phyloP scores from a whole-genome alignment of 2,329 filamentous ascomycete genomes.

The Orbilia oligospora region DNA sequence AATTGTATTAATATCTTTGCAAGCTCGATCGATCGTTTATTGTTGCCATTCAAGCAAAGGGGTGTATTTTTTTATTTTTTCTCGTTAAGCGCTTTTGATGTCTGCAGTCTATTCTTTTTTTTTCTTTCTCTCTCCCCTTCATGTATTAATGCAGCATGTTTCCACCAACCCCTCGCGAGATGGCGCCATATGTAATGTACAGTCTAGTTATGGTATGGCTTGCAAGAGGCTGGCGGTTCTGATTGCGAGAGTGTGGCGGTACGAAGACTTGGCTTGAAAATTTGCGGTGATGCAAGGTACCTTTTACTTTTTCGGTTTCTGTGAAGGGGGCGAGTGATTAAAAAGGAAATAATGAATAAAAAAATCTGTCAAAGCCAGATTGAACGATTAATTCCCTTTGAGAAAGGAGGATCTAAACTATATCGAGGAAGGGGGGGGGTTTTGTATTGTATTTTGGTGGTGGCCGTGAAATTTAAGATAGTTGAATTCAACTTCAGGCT shows the following conservation, averaged over 20 bases:
- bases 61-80: too few relatives aligned
- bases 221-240: neutral
- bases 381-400: too few relatives aligned
- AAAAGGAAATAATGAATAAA: too few relatives aligned
- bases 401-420: neutral
- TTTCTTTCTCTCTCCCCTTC: neutral
- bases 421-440: neutral
- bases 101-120: neutral
- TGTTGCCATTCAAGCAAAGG: neutral
- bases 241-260: neutral
- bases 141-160: too few relatives aligned
- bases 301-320: neutral
- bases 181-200: neutral
- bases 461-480: constrained; percentile 3
- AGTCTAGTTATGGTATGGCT: neutral
- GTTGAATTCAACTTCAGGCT: too few relatives aligned
- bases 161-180: neutral
- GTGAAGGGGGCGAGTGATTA: neutral
- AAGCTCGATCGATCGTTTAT: too few relatives aligned
- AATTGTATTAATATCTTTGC: constrained; percentile 14
- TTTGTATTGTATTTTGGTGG: neutral
- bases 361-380: neutral
- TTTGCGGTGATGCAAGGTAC: constrained; percentile 16
- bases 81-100: too few relatives aligned
- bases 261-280: neutral